Percentiles rank a stretch among this genome's conserved stretches.
phyloP scores from a whole-genome alignment of 306 rosid genomes.

The Erythrophleum fordii region DNA sequence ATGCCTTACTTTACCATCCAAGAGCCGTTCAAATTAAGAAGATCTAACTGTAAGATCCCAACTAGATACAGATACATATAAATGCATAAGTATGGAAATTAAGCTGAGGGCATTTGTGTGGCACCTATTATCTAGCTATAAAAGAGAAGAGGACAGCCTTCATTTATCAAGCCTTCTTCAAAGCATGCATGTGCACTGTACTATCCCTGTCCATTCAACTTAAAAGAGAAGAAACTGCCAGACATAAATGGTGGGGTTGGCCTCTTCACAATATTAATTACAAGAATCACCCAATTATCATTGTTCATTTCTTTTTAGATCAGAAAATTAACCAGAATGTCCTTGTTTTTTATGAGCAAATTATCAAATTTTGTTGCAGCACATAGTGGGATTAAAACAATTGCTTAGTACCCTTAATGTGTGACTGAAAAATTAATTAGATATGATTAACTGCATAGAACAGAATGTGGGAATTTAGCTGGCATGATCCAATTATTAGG shows the following conservation, averaged over 20 bases:
- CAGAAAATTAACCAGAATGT: conserved; percentile 15
- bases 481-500: conserved; percentile 27
- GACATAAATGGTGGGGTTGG: conserved; percentile 36
- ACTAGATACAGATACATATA: not conserved
- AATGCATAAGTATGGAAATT: not conserved
- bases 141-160: conserved; percentile 46
- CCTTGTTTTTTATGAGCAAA: conserved; percentile 21
- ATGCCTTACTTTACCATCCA: not conserved
- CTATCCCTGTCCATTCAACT: conserved; percentile 42
- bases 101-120: conserved; percentile 42
- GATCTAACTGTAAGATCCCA: not conserved
- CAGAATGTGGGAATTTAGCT: conserved; percentile 23
- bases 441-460: not conserved
- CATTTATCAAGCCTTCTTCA: conserved; percentile 50
- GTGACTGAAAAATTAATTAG: not conserved
- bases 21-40: conserved; percentile 7
- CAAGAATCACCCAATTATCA: not conserved
- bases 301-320: not conserved
- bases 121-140: too few relatives aligned
- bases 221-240: conserved; percentile 23
- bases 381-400: not conserved
- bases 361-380: not conserved
- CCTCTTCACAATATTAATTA: conserved; percentile 35
- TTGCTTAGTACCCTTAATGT: not conserved
- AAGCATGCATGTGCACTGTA: conserved; percentile 66